A percentile compares a stretch with the other conserved stretches of the same genome.
Evolutionary conservation across 768 basidiomycete species (phyloP).

Genomic region (Trametes punicea): DNA sequence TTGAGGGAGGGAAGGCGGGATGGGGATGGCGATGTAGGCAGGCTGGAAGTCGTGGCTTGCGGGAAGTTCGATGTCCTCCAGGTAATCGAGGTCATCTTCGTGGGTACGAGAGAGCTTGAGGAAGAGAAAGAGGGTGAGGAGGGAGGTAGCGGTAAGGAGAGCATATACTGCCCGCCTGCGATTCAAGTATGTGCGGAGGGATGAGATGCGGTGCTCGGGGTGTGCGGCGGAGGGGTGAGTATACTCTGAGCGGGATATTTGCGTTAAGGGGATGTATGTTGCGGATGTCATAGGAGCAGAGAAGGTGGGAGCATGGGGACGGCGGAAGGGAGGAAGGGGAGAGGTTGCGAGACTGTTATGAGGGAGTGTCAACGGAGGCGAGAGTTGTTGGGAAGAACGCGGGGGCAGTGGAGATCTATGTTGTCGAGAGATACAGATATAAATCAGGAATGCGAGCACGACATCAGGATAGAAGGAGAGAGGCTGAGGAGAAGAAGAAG

Average conservation of each 20-base stretch:
- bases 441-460: background rate
- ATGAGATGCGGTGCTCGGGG: background rate
- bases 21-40: slow-evolving; percentile 24
- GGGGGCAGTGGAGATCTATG: background rate
- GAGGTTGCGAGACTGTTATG: slow-evolving; percentile 17
- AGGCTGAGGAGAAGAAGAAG: background rate
- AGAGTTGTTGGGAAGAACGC: background rate
- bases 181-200: background rate
- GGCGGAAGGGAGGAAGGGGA: slow-evolving; percentile 19
- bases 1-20: slow-evolving; percentile 8
- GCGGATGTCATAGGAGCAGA: slow-evolving; percentile 11
- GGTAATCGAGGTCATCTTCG: slow-evolving; percentile 11
- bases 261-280: slow-evolving; percentile 24
- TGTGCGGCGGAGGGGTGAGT: background rate
- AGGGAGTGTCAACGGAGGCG: background rate
- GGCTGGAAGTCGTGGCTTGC: slow-evolving; percentile 15
- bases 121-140: slow-evolving; percentile 18
- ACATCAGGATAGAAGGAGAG: background rate
- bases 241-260: slow-evolving; percentile 13
- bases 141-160: slow-evolving; percentile 17
- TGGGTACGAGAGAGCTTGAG: slow-evolving; percentile 11
- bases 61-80: slow-evolving; percentile 5
- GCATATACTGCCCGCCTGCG: slow-evolving; percentile 16
- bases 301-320: background rate
- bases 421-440: background rate